Base-by-base conservation (phyloP, 805 yeast genomes). In the Barnettozyma pratensis region DNA sequence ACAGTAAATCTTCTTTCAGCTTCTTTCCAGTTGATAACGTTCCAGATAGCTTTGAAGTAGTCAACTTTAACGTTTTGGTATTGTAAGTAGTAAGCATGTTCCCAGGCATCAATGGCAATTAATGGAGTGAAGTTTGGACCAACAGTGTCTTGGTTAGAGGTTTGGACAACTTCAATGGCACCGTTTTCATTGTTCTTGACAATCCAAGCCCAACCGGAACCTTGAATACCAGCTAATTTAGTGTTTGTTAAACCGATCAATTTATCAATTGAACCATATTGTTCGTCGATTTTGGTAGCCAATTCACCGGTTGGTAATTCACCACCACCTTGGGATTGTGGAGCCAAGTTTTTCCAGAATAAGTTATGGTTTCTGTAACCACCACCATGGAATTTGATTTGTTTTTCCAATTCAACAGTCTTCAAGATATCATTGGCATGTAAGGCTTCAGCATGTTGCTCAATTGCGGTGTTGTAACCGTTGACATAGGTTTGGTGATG, bases 71-170 rank as follows among this genome's bases (percentile, higher is more conserved):
- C 90, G 73, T 89, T 89, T 73, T 87, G 84, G 76, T 89, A 89
- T 71, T 89, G 96, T 70, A 90, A 76, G 77, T 89, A 89, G 77
- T 89, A 89, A 47, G 97, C 96, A 65, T 89, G 97, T 71, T 89
- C 97, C 97, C 97, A 89, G 52, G 96, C 96, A 61, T 89, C 97
- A 64, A 89, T 86, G 47, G 96, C 96, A 48, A 90, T 77, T 61
- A 90, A 71, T 41, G 96, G 96, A 42, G 78, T 72, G 66, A 80
- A 75, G 34, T 57, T 59, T 8, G 79, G 66, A 43, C 87, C 87
- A 43, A 86, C 89, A 14, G 94, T 86, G 70, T 89, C 96, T 72
- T 89, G 97, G 76, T 89, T 89, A 58, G 80, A 74, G 57, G 87
- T 85, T 67, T 87, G 86, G 48, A 87, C 84, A 48, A 89, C 85